Evolutionary conservation across 495 filamentous ascomycete species (phyloP), one percentile per base, ranked within the genome.

Genomic region (Xylaria cubensis): DNA sequence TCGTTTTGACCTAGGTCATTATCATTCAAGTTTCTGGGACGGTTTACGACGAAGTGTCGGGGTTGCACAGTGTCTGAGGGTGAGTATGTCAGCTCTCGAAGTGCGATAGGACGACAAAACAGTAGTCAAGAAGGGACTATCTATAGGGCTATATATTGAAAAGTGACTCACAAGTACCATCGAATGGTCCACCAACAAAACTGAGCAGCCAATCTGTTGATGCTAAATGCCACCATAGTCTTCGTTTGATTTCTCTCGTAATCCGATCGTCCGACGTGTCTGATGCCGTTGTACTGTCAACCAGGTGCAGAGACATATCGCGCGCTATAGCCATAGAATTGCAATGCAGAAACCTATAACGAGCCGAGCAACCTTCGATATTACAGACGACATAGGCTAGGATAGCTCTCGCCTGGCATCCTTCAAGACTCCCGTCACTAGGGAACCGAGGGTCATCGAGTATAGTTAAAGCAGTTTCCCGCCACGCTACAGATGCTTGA

Each of bases 161-260:
- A 41, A 44, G 1, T 34, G 21, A 46, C 70, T 48, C 73, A 76
- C 87, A 88, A 10, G 78, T 80, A 26, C 85, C 80, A 77, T 82
- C 79, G 12, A 80, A 72, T 3, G 80, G 81, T 7, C 76, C 75
- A 26, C 82, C 79, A 42, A 82, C 81, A 0, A 81, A 72, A 3
- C 72, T 70, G 0, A 84, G 73, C 41, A 84, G 73, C 85, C 84
- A 88, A 67, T 88, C 85, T 17, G 82, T 81, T 17, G 77, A 80
- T 19, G 79, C 81, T 2, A 87, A 63, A 74, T 87, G 81, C 86
- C 85, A 87, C 85, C 85, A 87, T 6, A 86, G 75, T 58, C 86
- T 79, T 51, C 85, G 70, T 48, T 82, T 81, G 12, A 87, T 81
- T 69, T 87, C 86, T 58, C 78, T 77, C 21, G 70, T 66, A 0